Percentiles rank a stretch among this genome's conserved stretches.
phyloP scores from a whole-genome alignment of 257 asterid species.

The Nicotiana otophora region DNA sequence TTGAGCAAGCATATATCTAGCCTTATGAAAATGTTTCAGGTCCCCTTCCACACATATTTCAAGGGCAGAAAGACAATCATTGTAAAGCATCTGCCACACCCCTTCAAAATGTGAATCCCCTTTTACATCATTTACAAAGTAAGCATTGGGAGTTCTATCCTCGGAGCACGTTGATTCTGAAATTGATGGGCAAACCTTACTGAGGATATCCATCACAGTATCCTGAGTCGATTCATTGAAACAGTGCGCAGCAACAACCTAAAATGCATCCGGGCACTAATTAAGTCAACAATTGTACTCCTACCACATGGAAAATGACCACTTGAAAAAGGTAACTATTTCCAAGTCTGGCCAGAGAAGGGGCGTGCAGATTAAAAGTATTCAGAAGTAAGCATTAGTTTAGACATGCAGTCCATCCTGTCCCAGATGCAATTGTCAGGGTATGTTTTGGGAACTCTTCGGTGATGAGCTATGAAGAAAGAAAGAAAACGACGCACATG shows the following conservation, averaged over 20 bases:
- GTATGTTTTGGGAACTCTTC: background rate
- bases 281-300: background rate
- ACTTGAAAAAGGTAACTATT: background rate
- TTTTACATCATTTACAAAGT: conserved; percentile 19
- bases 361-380: background rate
- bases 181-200: conserved; percentile 29
- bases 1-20: conserved; percentile 92
- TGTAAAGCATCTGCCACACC: conserved; percentile 75
- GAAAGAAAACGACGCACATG: background rate
- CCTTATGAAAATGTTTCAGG: conserved; percentile 96
- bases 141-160: conserved; percentile 31
- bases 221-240: conserved; percentile 58
- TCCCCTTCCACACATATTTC: conserved; percentile 96
- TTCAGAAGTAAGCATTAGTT: background rate
- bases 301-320: background rate
- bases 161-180: conserved; percentile 40
- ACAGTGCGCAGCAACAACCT: conserved; percentile 75
- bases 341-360: background rate
- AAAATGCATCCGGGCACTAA: conserved; percentile 23
- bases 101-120: conserved; percentile 34
- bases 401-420: background rate
- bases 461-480: background rate
- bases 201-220: conserved; percentile 35
- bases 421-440: background rate
- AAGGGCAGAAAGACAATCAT: conserved; percentile 88